Evolutionary conservation across 495 filamentous ascomycete genomes (phyloP).

Genomic region (Hypoxylon fuscum): DNA sequence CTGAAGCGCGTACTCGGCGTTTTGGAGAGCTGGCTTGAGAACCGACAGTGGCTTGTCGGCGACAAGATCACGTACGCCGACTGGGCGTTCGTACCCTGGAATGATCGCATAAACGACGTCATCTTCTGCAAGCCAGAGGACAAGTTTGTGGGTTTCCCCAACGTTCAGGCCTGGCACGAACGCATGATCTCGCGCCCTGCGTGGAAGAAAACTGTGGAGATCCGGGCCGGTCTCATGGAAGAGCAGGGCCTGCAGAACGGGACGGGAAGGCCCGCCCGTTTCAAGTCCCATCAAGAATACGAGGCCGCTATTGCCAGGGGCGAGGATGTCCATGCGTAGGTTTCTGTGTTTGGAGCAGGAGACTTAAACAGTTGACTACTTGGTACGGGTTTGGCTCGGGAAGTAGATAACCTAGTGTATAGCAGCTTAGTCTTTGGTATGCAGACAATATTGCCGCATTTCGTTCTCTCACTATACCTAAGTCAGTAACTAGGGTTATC

Average conservation of each 20-base stretch:
- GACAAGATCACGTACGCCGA: conserved; percentile 45
- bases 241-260: conserved; percentile 1
- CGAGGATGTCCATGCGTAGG: too few relatives aligned
- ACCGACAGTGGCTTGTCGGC: conserved; percentile 53
- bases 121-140: conserved; percentile 29
- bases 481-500: too few relatives aligned
- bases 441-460: too few relatives aligned
- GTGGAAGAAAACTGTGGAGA: conserved; percentile 9
- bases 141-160: conserved; percentile 24
- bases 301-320: conserved; percentile 8
- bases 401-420: too few relatives aligned
- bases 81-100: conserved; percentile 47
- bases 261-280: conserved; percentile 1
- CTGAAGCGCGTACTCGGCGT: conserved; percentile 56
- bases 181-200: conserved; percentile 7
- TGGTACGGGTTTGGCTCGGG: too few relatives aligned
- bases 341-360: too few relatives aligned
- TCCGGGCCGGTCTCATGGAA: neutral
- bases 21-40: conserved; percentile 49
- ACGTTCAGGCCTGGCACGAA: conserved; percentile 27
- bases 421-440: too few relatives aligned
- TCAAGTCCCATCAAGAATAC: conserved; percentile 13
- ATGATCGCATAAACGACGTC: conserved; percentile 23
- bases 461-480: too few relatives aligned
- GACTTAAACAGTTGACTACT: too few relatives aligned